These are phyloP conservation scores for Euphorbia schlechtendalii DNA, from an alignment of 441 rosid species.

Conservation along the genomic window DNA sequence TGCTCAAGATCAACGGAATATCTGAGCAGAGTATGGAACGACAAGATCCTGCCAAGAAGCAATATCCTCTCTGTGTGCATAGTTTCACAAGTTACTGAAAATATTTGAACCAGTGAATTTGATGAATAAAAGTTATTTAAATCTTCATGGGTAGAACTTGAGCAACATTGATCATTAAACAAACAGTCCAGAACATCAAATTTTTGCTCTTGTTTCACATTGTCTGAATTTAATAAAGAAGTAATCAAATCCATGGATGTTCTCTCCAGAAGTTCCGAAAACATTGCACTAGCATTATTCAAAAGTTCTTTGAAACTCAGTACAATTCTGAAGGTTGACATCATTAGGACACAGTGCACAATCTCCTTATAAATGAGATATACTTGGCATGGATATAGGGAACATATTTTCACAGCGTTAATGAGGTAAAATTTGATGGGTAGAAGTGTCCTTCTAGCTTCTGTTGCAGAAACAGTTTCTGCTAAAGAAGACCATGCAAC, in stretches of 20 bases:
- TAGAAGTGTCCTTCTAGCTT: slow-evolving; percentile 74
- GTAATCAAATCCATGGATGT: slow-evolving; percentile 49
- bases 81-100: slow-evolving; percentile 36
- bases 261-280: slow-evolving; percentile 70
- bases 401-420: slow-evolving; percentile 65
- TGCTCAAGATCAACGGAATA: slow-evolving; percentile 45
- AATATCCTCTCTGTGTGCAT: slow-evolving; percentile 31
- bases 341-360: slow-evolving; percentile 39
- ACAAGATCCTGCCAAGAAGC: slow-evolving; percentile 44
- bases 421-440: slow-evolving; percentile 86
- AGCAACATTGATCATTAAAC: slow-evolving; percentile 32
- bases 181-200: slow-evolving; percentile 53
- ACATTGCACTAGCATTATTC: slow-evolving; percentile 55
- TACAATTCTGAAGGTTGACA: slow-evolving; percentile 49
- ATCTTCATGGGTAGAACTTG: slow-evolving; percentile 25
- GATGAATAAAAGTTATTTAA: slow-evolving; percentile 19
- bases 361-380: slow-evolving; percentile 49
- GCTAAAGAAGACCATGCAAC: slow-evolving; percentile 53
- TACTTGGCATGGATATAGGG: slow-evolving; percentile 61
- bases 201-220: slow-evolving; percentile 46
- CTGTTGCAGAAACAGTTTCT: slow-evolving; percentile 57
- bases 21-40: slow-evolving; percentile 52
- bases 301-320: slow-evolving; percentile 43
- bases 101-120: slow-evolving; percentile 39
- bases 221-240: slow-evolving; percentile 54